A percentile compares a stretch with the other conserved stretches of the same genome.
Evolutionary conservation across 2,329 filamentous ascomycete species (phyloP).

Genomic region (Bipolaris gigantea): DNA sequence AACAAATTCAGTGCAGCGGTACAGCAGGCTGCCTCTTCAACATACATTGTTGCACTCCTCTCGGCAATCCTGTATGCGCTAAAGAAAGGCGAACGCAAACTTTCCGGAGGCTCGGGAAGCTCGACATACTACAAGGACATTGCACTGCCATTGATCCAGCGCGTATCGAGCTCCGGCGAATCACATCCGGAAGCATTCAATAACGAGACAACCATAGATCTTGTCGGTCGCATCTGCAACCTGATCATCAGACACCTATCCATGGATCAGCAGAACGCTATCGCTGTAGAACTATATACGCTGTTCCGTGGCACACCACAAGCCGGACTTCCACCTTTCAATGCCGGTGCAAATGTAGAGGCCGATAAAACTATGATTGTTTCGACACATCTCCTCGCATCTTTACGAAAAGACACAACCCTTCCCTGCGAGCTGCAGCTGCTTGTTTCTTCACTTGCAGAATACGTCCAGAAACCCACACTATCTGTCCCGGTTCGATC

Average conservation of each 20-base stretch:
- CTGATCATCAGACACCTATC: constrained; percentile 60
- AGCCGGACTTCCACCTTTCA: constrained; percentile 39
- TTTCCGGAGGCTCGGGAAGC: constrained; percentile 47
- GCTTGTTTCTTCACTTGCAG: constrained; percentile 44
- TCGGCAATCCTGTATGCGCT: constrained; percentile 65
- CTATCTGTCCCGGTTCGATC: constrained; percentile 35
- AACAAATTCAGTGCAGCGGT: constrained; percentile 64
- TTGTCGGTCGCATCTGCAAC: constrained; percentile 63
- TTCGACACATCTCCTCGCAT: constrained; percentile 61
- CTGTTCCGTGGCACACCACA: constrained; percentile 49
- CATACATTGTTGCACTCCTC: constrained; percentile 62
- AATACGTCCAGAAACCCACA: constrained; percentile 37
- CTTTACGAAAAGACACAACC: constrained; percentile 44
- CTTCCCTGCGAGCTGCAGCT: constrained; percentile 38
- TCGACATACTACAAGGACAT: constrained; percentile 53
- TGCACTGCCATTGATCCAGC: constrained; percentile 47
- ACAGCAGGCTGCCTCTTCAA: constrained; percentile 53
- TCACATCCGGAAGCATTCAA: constrained; percentile 40
- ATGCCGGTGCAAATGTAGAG: constrained; percentile 29
- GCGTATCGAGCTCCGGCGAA: constrained; percentile 38
- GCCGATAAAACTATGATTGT: constrained; percentile 56
- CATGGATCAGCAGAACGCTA: constrained; percentile 52
- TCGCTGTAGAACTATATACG: constrained; percentile 58
- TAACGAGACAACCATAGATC: constrained; percentile 59
- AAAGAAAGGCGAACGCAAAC: constrained; percentile 56